Base-by-base conservation (phyloP, 2,329 filamentous ascomycete genomes). In the Xylariaceae sp. region DNA sequence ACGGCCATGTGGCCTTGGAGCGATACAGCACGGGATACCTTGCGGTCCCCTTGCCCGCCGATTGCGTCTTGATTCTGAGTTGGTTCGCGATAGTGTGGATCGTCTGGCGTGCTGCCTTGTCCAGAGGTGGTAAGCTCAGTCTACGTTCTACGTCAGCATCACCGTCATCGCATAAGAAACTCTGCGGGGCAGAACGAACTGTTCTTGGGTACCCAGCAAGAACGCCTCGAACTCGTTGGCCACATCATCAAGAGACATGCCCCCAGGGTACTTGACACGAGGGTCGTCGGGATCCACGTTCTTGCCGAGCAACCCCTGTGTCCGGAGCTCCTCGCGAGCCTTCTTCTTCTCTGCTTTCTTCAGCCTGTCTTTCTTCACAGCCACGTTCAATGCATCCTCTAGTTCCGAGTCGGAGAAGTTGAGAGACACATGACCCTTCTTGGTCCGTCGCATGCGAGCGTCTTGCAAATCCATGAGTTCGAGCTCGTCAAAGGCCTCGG, bases 381-480 rank as follows among this genome's bases (percentile, higher is more conserved):
- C 73, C 12, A 66, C 69, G 48, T 80, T 73, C 44, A 91, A 68
- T 2, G 76, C 73, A 35, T 75, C 71, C 57, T 86, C 81, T 1
- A 89, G 66, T 46, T 91, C 87, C 1, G 80, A 81, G 58, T 91
- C 87, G 0, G 79, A 81, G 9, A 86, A 66, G 18, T 80, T 72
- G 47, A 83, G 72, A 12, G 73, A 75, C 54, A 80, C 79, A 12
- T 76, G 75, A 39, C 81, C 82, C 66, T 87, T 89, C 56, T 82
- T 85, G 54, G 77, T 82, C 40, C 68, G 66, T 48, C 76, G 79
- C 6, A 90, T 66, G 46, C 83, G 89, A 1, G 85, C 83, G 22
- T 84, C 77, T 14, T 87, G 80, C 70, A 87, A 89, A 61, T 95
- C 89, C 85, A 94, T 92, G 40, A 95, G 74, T 62, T 96, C 90